A percentile compares a stretch with the other conserved stretches of the same genome.
Conservation (phyloP, 2,329 filamentous ascomycete genomes). For the Exophiala viscosa region DNA sequence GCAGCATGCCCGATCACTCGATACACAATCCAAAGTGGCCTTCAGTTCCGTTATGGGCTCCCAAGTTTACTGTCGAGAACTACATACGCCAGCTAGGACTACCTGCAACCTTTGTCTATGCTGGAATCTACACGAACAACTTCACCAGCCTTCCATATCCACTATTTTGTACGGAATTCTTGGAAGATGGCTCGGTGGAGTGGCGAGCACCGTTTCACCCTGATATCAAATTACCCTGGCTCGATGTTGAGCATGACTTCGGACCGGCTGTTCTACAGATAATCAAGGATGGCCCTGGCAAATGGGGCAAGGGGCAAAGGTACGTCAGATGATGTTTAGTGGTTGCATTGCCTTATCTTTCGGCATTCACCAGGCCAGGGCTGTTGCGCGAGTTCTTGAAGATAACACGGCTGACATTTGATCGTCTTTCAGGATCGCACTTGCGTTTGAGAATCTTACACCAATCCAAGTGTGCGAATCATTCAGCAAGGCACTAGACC, state of each 20-base stretch:
- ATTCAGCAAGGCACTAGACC: slow-evolving; percentile 73
- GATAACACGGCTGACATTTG: neutral
- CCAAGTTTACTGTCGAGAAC: slow-evolving; percentile 88
- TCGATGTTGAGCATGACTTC: slow-evolving; percentile 94
- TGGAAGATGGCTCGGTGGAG: slow-evolving; percentile 76
- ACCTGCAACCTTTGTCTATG: slow-evolving; percentile 89
- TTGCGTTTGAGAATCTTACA: slow-evolving; percentile 85
- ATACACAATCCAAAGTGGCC: slow-evolving; percentile 74
- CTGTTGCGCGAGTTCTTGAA: neutral
- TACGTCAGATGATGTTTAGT: slow-evolving; percentile 36
- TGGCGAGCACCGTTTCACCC: slow-evolving; percentile 95
- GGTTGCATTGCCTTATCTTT: neutral
- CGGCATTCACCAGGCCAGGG: neutral
- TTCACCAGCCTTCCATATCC: slow-evolving; percentile 92
- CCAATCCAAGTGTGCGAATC: slow-evolving; percentile 76
- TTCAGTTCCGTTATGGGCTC: slow-evolving; percentile 82
- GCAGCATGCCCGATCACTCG: slow-evolving; percentile 92
- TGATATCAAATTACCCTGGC: slow-evolving; percentile 83
- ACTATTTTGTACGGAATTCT: slow-evolving; percentile 89
- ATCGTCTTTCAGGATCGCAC: slow-evolving; percentile 60
- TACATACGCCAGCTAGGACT: slow-evolving; percentile 80
- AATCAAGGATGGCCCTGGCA: slow-evolving; percentile 84
- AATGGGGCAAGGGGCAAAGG: slow-evolving; percentile 70
- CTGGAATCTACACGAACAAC: slow-evolving; percentile 98
- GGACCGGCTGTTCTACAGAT: slow-evolving; percentile 88